Conservation (phyloP, 768 basidiomycete species). For the Russula lepida region DNA sequence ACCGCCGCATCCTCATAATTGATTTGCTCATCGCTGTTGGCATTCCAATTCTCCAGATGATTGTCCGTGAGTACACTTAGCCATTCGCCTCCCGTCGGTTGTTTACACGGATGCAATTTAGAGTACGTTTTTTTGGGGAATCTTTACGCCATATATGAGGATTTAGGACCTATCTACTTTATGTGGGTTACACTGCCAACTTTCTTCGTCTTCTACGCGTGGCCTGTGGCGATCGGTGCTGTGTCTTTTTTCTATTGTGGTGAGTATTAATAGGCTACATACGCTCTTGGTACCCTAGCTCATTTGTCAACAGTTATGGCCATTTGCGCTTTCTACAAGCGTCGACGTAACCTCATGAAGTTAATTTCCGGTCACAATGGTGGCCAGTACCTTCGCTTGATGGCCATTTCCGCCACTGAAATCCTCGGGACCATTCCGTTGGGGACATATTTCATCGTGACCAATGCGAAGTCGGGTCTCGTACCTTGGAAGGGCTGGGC, state of each 20-base stretch:
- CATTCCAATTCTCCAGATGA: constrained; percentile 10
- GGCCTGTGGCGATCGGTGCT: constrained; percentile 21
- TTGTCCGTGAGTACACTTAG: background rate
- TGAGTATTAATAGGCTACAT: constrained; percentile 19
- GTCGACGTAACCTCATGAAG: constrained; percentile 22
- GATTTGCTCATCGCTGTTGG: constrained; percentile 26
- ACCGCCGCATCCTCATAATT: background rate
- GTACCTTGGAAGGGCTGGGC: constrained; percentile 37
- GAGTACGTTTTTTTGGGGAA: background rate
- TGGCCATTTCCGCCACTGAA: background rate
- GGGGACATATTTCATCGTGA: background rate
- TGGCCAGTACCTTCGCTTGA: background rate
- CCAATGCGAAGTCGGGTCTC: background rate
- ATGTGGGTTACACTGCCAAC: constrained; percentile 27
- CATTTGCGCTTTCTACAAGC: constrained; percentile 24
- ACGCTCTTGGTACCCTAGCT: background rate
- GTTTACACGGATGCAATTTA: background rate
- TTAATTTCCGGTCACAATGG: background rate
- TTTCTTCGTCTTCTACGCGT: constrained; percentile 28
- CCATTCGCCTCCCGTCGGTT: background rate
- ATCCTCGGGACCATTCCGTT: background rate
- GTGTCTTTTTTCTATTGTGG: constrained; percentile 32
- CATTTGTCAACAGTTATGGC: constrained; percentile 21
- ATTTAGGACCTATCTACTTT: constrained; percentile 36
- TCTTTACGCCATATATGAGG: constrained; percentile 25